These are phyloP conservation scores for Sporothrix pseudoabietina DNA, from an alignment of 2,329 filamentous ascomycete genomes.

Conservation along the genomic window DNA sequence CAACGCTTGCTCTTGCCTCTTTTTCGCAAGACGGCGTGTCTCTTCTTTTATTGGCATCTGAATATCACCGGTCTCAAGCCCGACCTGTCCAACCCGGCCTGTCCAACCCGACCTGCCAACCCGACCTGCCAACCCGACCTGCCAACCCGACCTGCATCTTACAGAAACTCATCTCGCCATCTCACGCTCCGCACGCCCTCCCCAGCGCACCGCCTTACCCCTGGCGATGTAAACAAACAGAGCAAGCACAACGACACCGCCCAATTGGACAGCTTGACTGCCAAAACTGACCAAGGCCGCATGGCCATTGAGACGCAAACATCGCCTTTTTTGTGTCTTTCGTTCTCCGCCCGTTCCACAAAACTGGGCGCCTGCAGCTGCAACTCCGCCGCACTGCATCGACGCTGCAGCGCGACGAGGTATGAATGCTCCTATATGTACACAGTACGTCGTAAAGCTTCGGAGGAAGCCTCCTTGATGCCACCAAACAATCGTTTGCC, in stretches of 20 bases:
- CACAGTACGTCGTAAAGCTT: too few relatives aligned
- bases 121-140: slow-evolving; percentile 8
- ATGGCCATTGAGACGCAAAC: slow-evolving; percentile 20
- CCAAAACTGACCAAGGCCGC: not conserved
- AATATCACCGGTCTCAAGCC: slow-evolving; percentile 13
- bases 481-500: not conserved
- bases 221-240: slow-evolving; percentile 23
- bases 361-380: slow-evolving; percentile 24
- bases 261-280: not conserved
- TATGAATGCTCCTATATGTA: not conserved
- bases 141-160: slow-evolving; percentile 9
- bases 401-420: slow-evolving; percentile 11
- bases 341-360: slow-evolving; percentile 13
- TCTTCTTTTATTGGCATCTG: not conserved
- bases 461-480: not conserved
- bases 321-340: not conserved
- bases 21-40: not conserved
- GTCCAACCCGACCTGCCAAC: slow-evolving; percentile 1
- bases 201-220: slow-evolving; percentile 1
- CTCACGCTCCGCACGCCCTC: not conserved
- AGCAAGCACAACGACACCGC: not conserved
- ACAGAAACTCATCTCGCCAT: not conserved
- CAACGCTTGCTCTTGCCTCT: not conserved
- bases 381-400: slow-evolving; percentile 21
- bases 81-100: slow-evolving; percentile 11